Evolutionary conservation across 176 grass and related monocot species (phyloP), one percentile per base, ranked within the genome.

Genomic region (Musa acuminata): DNA sequence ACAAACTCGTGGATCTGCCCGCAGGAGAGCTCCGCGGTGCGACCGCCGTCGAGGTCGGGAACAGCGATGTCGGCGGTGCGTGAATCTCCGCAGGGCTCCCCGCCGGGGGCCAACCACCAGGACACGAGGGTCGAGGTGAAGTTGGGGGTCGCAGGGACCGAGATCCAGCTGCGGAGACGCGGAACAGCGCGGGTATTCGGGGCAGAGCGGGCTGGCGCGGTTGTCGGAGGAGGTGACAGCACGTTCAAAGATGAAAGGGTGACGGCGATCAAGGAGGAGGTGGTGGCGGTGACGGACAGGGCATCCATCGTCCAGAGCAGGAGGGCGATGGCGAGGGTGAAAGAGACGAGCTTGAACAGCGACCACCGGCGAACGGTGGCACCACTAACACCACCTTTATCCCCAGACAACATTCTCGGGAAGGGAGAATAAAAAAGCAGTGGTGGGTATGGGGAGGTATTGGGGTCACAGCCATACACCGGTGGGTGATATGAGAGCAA

Each of bases 61-160:
- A 94, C 16, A 53, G 90, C 89, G 78, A 99, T 87, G 80, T 87
- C 84, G 8, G 66, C 13, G 16, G 95, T 91, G 78, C 83, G 84
- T 55, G 86, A 82, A 82, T 93, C 86, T 48, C 88, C 82, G 84
- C 90, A 97, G 48, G 88, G 84, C 14, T 75, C 49, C 0, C 84
- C 90, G 26, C 84, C 90, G 0, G 85, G 51, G 0, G 80, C 70
- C 51, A 91, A 81, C 95, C 90, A 99, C 67, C 95, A 84, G 11
- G 80, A 84, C 9, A 99, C 75, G 58, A 99, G 86, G 26, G 83
- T 84, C 21, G 85, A 82, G 57, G 95, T 99, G 90, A 89, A 99
- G 69, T 94, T 91, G 22, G 78, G 58, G 8, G 57, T 35, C 52
- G 51, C 25, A 9, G 86, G 80, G 50, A 87, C 80, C 53, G 95